Percentiles rank a stretch among this genome's conserved stretches.
Conservation (phyloP, 768 basidiomycete species). For the Suillus subalutaceus region DNA sequence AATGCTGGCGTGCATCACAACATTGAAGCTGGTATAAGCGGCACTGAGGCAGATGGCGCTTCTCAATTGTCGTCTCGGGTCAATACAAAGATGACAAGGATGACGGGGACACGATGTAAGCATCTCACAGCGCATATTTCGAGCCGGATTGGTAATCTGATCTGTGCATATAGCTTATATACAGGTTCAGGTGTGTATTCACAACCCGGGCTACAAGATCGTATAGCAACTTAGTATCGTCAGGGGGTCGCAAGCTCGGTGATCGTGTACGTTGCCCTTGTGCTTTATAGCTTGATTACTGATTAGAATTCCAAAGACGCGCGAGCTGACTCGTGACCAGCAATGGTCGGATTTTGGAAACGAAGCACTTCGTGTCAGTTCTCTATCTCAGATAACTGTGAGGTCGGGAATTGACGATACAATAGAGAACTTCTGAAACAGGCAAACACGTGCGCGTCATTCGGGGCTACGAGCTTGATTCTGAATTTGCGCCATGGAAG, state of each 20-base stretch:
- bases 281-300: background rate
- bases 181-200: slow-evolving; percentile 22
- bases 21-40: slow-evolving; percentile 21
- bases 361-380: slow-evolving; percentile 21
- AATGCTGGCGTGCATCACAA: slow-evolving; percentile 22
- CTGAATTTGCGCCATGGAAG: slow-evolving; percentile 28
- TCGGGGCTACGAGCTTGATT: slow-evolving; percentile 21
- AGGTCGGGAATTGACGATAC: background rate
- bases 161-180: slow-evolving; percentile 25
- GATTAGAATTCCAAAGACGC: slow-evolving; percentile 14
- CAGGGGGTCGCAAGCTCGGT: slow-evolving; percentile 21
- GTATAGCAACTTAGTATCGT: background rate
- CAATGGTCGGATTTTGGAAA: slow-evolving; percentile 19
- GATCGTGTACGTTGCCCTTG: slow-evolving; percentile 5
- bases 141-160: background rate
- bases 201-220: background rate
- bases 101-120: slow-evolving; percentile 28
- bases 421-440: slow-evolving; percentile 24
- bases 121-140: too few relatives aligned
- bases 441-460: slow-evolving; percentile 29
- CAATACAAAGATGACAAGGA: slow-evolving; percentile 28
- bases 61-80: slow-evolving; percentile 23
- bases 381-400: background rate
- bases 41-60: slow-evolving; percentile 15
- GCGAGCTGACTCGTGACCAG: slow-evolving; percentile 26